Evolutionary conservation across 2,329 filamentous ascomycete species (phyloP), one percentile per base, ranked within the genome.

Genomic region (Claviceps quebecensis): DNA sequence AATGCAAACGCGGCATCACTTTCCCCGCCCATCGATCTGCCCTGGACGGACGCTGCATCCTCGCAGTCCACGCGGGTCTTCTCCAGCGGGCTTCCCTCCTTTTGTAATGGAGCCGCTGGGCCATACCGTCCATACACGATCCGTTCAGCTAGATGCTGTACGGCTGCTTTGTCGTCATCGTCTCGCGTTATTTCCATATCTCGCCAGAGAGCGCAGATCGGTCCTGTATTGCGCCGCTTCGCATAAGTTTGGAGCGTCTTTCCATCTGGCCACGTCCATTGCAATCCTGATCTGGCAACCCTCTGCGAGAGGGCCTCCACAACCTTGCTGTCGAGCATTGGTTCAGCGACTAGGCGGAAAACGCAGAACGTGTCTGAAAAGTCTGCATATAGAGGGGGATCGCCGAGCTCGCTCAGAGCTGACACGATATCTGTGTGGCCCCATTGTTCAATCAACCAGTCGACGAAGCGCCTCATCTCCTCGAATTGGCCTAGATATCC

Each of bases 401-500:
- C 64, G 19, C 69, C 58, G 47, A 63, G 51, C 47, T 66, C 59
- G 29, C 59, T 55, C 52, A 72, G 61, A 49, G 69, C 67, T 16
- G 68, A 65, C 5, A 66, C 57, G 37, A 66, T 52, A 9, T 61
- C 60, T 26, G 59, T 51, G 22, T 61, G 62, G 5, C 62, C 60
- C 65, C 73, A 73, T 56, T 80, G 65, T 23, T 64, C 57, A 0
- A 76, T 64, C 56, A 84, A 75, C 81, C 82, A 89, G 34, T 67
- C 63, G 14, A 83, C 65, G 5, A 83, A 65, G 4, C 67, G 67
- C 5, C 75, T 70, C 61, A 87, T 78, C 48, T 75, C 78, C 2
- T 74, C 66, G 47, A 72, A 70, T 56, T 87, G 79, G 38, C 74
- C 75, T n/a, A 80, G 63, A 49, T 76, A 73, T 1, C 77, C 83